Percentiles rank a stretch among this genome's conserved stretches.
Conservation (phyloP, 2,329 filamentous ascomycete genomes). For the Ophiostoma montium region DNA sequence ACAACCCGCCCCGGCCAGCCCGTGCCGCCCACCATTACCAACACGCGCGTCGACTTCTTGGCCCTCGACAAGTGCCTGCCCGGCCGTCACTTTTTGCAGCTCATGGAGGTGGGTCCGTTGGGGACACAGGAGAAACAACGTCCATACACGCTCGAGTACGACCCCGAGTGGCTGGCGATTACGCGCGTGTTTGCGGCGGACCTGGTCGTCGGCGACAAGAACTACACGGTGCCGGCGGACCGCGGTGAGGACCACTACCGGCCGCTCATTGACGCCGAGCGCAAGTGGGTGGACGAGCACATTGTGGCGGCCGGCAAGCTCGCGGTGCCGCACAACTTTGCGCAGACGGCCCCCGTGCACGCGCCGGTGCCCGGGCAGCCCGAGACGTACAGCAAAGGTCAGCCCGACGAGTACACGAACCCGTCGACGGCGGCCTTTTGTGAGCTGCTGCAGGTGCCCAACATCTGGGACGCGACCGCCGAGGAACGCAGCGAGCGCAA, state of each 20-base stretch:
- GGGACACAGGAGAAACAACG: not conserved
- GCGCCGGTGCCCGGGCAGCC: conserved; percentile 31
- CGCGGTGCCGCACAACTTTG: conserved; percentile 65
- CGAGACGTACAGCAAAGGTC: conserved; percentile 32
- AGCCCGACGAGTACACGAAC: conserved; percentile 71
- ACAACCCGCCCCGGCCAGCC: conserved; percentile 40
- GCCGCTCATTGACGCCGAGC: conserved; percentile 53
- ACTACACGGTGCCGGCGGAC: conserved; percentile 39
- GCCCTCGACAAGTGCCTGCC: conserved; percentile 85
- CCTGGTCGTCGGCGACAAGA: conserved; percentile 48
- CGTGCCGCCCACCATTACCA: conserved; percentile 58
- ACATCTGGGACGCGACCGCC: conserved; percentile 58
- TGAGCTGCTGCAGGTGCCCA: conserved; percentile 58
- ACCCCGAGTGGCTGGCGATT: conserved; percentile 92
- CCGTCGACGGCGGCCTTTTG: conserved; percentile 78
- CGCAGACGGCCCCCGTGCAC: conserved; percentile 59
- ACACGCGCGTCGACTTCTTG: conserved; percentile 69
- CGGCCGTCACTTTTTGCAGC: conserved; percentile 66
- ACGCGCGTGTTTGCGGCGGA: conserved; percentile 62
- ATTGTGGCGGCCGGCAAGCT: conserved; percentile 49
- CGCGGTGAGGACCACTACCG: conserved; percentile 55
- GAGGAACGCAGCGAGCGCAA: conserved; percentile 52
- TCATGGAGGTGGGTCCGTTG: conserved; percentile 43
- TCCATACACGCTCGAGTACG: conserved; percentile 62
- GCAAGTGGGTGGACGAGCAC: conserved; percentile 69